Percentiles rank a stretch among this genome's conserved stretches.
These are phyloP conservation scores for Stephania cephalantha DNA, from an alignment of 164 flowering plant species.

Conservation along the genomic window DNA sequence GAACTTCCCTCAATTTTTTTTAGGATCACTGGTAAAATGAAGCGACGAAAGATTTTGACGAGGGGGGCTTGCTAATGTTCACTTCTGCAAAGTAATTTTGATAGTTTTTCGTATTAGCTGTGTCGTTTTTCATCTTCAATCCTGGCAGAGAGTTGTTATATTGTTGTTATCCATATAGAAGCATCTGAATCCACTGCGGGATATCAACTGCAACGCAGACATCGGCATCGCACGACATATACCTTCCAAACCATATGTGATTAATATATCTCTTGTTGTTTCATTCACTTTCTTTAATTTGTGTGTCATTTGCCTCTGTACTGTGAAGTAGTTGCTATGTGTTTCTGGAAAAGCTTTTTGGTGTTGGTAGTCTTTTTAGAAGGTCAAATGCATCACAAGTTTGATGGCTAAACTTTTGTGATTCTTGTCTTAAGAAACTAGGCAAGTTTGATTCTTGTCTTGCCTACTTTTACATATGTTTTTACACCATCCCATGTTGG, in stretches of 20 bases:
- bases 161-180: neutral
- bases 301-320: neutral
- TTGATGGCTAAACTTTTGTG: neutral
- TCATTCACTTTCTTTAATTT: neutral
- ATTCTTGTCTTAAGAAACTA: neutral
- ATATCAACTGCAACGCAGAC: neutral
- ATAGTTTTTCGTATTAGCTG: neutral
- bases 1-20: neutral
- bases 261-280: neutral
- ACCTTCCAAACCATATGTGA: neutral
- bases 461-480: neutral
- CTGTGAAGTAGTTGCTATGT: neutral
- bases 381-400: neutral
- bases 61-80: neutral
- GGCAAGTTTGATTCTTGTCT: neutral
- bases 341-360: neutral
- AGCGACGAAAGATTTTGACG: neutral
- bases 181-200: neutral
- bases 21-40: slow-evolving; percentile 1
- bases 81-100: neutral
- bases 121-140: neutral
- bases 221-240: neutral
- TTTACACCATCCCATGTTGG: neutral
- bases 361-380: slow-evolving; percentile 1
- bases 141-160: neutral